A percentile compares a stretch with the other conserved stretches of the same genome.
Conservation (phyloP, 2,329 filamentous ascomycete species). For the Epichloe coenophiala region DNA sequence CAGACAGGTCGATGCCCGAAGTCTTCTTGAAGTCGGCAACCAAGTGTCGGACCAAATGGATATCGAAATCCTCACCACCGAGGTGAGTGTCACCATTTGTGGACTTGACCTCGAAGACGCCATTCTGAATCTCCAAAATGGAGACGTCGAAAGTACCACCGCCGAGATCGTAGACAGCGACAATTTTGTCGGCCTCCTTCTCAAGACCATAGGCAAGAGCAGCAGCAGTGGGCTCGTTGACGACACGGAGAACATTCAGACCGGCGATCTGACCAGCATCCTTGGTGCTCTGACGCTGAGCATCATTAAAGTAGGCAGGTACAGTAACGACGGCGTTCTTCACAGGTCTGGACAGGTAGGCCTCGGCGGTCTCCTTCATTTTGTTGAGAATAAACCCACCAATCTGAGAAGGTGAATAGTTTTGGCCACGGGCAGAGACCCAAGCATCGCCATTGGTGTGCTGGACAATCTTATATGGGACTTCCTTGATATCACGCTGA, state of each 20-base stretch:
- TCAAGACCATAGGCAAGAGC: slow-evolving; percentile 92
- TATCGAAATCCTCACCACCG: slow-evolving; percentile 97
- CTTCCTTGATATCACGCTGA: slow-evolving; percentile 93
- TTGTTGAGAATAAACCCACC: slow-evolving; percentile 93
- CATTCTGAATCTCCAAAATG: slow-evolving; percentile 91
- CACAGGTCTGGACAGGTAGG: slow-evolving; percentile 76
- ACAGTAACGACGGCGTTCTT: slow-evolving; percentile 97
- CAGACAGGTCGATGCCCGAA: slow-evolving; percentile 76
- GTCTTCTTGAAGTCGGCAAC: slow-evolving; percentile 96
- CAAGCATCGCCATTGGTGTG: slow-evolving; percentile 94
- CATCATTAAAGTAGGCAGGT: slow-evolving; percentile 97
- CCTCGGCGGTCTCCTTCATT: slow-evolving; percentile 98
- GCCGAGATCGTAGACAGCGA: slow-evolving; percentile 95
- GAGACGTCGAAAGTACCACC: slow-evolving; percentile 99
- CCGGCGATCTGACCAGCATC: slow-evolving; percentile 94
- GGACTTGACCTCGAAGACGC: slow-evolving; percentile 97
- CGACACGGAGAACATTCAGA: slow-evolving; percentile 91
- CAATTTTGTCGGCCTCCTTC: slow-evolving; percentile 79
- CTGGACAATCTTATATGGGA: slow-evolving; percentile 97
- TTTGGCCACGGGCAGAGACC: slow-evolving; percentile 85
- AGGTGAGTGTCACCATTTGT: slow-evolving; percentile 98
- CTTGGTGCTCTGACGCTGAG: slow-evolving; percentile 95
- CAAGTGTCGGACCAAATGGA: slow-evolving; percentile 82
- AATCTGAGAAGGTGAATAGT: slow-evolving; percentile 96
- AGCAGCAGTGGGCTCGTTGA: slow-evolving; percentile 95